Base-by-base conservation (phyloP, 1,284 basidiomycete species). In the Marasmius fiardii region DNA sequence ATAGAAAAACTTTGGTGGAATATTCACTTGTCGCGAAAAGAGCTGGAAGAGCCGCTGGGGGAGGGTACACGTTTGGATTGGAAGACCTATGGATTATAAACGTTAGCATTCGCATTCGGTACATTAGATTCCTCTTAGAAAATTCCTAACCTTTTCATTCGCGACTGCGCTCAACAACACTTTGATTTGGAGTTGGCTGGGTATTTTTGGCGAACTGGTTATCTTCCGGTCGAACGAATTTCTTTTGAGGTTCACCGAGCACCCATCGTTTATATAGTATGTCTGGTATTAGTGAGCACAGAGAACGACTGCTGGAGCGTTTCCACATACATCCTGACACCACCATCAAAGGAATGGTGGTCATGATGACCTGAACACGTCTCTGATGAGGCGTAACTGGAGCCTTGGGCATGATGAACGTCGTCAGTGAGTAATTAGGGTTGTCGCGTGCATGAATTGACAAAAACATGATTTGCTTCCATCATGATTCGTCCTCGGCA, bases 1-100 rank as follows among this genome's bases (percentile, higher is more conserved):
- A 43, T 47, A 43, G 23, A 14, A 47, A 35, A 33, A 18, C 56
- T 31, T 10, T 4, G 10, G 28, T 31, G 62, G 56, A 59, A n/a
- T 39, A 26, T 34, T 41, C 43, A 16, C 39, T 16, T 20, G 3
- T 16, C 2, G n/a, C 16, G 39, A 4, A 7, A n/a, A 6, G 16
- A 41, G 7, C n/a, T 20, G 8, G 39, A 41, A 20, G 39, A 41
- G 39, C 14, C 5, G n/a, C 11, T 31, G 4, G 28, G 28, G 10
- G 28, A 10, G 28, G 28, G 28, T 4, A 10, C 28, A 31, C 10
- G 10, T 31, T 31, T 31, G 28, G 28, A 31, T 31, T 31, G 28
- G 28, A 31, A 31, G 4, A 31, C 28, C 28, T 31, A 31, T 31
- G 28, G 28, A 31, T 31, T 4, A 31, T 31, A 10, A 31, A 31